phyloP scores from a whole-genome alignment of 108 stramenopile species.

The Cyclotella kingstonii region DNA sequence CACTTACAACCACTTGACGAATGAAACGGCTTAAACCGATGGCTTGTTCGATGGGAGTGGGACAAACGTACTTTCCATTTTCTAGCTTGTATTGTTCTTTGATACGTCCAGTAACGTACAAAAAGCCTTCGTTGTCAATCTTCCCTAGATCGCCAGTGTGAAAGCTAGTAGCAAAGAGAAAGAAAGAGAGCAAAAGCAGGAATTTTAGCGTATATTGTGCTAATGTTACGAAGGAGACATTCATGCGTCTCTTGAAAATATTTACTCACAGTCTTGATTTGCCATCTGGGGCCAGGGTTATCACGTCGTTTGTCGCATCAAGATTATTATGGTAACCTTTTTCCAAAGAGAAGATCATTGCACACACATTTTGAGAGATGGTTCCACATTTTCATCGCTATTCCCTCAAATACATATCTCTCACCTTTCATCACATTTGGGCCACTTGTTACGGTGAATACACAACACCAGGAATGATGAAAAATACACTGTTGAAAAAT shows the following conservation, averaged over 20 bases:
- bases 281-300: constrained; percentile 74
- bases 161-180: constrained; percentile 48
- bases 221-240: too few species aligned
- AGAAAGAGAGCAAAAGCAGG: not conserved
- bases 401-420: not conserved
- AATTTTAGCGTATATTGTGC: too few species aligned
- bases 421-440: constrained; percentile 82
- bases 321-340: constrained; percentile 86
- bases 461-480: constrained; percentile 1
- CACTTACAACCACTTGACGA: constrained; percentile 86
- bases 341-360: not conserved
- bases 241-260: too few species aligned
- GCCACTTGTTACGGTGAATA: constrained; percentile 37
- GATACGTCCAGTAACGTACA: constrained; percentile 73
- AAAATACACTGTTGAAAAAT: not conserved
- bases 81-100: constrained; percentile 97
- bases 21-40: constrained; percentile 85
- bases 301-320: constrained; percentile 86
- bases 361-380: not conserved
- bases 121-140: constrained; percentile 60
- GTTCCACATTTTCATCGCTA: not conserved
- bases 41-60: constrained; percentile 89
- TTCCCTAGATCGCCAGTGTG: constrained; percentile 85
- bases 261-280: constrained; percentile 63
- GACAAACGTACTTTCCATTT: constrained; percentile 95